phyloP scores from a whole-genome alignment of 192 early-diverging fungal genomes.

The Umbelopsis vinacea region DNA sequence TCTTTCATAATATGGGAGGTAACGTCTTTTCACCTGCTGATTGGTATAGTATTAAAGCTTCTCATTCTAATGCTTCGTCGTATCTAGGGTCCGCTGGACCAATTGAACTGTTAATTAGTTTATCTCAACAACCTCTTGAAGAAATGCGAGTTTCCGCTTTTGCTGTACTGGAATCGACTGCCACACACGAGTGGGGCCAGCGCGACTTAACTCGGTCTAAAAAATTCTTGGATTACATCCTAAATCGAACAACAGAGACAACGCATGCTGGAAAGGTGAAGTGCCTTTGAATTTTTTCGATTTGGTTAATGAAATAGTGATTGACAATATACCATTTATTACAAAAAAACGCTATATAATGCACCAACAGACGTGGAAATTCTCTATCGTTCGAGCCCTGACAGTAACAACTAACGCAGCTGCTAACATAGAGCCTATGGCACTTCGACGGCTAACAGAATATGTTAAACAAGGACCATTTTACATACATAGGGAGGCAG shows the following conservation, averaged over 20 bases:
- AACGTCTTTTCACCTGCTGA: background rate
- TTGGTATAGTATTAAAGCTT: background rate
- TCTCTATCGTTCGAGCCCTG: slow-evolving; percentile 36
- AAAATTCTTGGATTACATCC: slow-evolving; percentile 44
- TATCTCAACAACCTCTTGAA: slow-evolving; percentile 35
- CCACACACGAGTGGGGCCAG: slow-evolving; percentile 33
- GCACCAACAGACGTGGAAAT: slow-evolving; percentile 44
- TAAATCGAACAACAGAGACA: slow-evolving; percentile 40
- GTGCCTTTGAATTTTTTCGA: background rate
- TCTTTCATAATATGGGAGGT: slow-evolving; percentile 25
- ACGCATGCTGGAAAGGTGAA: slow-evolving; percentile 43
- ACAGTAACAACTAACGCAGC: slow-evolving; percentile 13
- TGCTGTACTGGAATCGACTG: slow-evolving; percentile 39
- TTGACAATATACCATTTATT: background rate
- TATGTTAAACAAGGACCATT: slow-evolving; percentile 47
- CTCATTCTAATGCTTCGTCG: background rate
- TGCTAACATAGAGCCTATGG: slow-evolving; percentile 22
- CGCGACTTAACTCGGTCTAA: slow-evolving; percentile 27
- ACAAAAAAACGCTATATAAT: background rate
- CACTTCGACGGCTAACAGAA: slow-evolving; percentile 26
- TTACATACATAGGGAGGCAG: slow-evolving; percentile 26
- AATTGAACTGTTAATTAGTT: slow-evolving; percentile 24
- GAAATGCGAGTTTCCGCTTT: slow-evolving; percentile 32
- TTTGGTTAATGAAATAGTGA: background rate
- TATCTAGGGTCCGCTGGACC: slow-evolving; percentile 23